Base-by-base conservation (phyloP, 495 filamentous ascomycete genomes). In the Chaetomium fimeti region DNA sequence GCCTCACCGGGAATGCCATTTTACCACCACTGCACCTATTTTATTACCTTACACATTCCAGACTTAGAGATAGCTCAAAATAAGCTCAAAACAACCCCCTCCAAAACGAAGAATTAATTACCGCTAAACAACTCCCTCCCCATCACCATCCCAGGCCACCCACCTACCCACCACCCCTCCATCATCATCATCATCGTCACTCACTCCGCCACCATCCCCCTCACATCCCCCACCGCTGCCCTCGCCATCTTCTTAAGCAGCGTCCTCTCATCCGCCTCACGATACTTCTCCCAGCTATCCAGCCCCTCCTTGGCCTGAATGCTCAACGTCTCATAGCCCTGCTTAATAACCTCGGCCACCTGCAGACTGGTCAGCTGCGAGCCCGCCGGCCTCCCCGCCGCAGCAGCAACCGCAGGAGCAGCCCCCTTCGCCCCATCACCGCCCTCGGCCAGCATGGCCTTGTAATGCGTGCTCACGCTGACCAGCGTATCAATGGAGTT, bases 291-390 rank as follows among this genome's bases (percentile, higher is more conserved):
- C 90, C 90, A 95, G 24, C 83, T 84, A 75, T 90, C 92, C 64
- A 96, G 71, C 0, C 89, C 93, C 69, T 92, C 91, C 68, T 88
- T 90, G 12, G 88, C 83, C 73, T 93, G 88, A 58, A 98, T 91
- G 64, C 87, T 91, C 69, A 98, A 78, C 45, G 91, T 95, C 75
- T 98, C 94, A 71, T 96, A 98, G 0, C 94, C 94, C 73, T 92
- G 88, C 79, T 94, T 95, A 70, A 98, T 97, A 57, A 97, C 90
- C 63, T 88, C 89, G 42, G 87, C 88, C 18, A 98, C 91, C 76
- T 97, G 91, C 12, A 85, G 78, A 28, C 91, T 93, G 55, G 89
- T 92, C 32, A 97, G 76, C 67, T 85, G 86, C 56, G 76, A 72
- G 70, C 75, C 71, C 54, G 74, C 57, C 42, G 0, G 25, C 8